Base-by-base conservation (phyloP, 164 flowering plant species). In the Cinnamomum micranthum region DNA sequence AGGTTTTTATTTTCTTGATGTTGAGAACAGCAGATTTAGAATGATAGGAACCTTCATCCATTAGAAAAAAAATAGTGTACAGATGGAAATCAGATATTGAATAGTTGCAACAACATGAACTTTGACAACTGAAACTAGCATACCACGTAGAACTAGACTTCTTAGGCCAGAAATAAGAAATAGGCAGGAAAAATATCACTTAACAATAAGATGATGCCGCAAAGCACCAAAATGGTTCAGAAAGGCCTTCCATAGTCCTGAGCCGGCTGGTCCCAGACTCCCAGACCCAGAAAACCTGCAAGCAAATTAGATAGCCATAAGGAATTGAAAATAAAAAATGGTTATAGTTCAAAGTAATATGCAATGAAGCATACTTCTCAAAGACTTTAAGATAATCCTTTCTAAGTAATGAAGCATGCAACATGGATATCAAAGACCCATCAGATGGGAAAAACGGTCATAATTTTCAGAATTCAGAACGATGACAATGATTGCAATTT, bases 211-310 rank as follows among this genome's bases (percentile, higher is more conserved):
- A 24, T 41, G 47, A 20, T 11, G 13, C 59, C 22, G 6, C 74
- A 19, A 59, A 59, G 51, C 23, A 59, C 51, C 67, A 7, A 50
- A 71, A 19, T 15, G 52, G 31, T 50, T 84, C 83, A 87, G 73
- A 86, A 85, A 50, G 89, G 86, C 80, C 87, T 89, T 68, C 84
- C 84, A 67, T 85, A 86, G 23, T 84, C 89, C 71, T 81, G 89
- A 47, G 84, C 72, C 68, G 86, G 87, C 75, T 83, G 88, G 83
- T 87, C 89, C 94, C 90, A 90, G 50, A 67, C 79, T 20, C 75
- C 82, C 80, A 87, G 64, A 78, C 75, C 82, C 80, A 87, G 67
- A 78, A 84, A 83, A 75, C 89, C 93, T 90, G 51, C 52, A 76
- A 35, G 35, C 22, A 50, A 73, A 15, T 27, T 50, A 20, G 60